Evolutionary conservation across 2,329 filamentous ascomycete genomes (phyloP).

Genomic region (Trichoderma hamatum): DNA sequence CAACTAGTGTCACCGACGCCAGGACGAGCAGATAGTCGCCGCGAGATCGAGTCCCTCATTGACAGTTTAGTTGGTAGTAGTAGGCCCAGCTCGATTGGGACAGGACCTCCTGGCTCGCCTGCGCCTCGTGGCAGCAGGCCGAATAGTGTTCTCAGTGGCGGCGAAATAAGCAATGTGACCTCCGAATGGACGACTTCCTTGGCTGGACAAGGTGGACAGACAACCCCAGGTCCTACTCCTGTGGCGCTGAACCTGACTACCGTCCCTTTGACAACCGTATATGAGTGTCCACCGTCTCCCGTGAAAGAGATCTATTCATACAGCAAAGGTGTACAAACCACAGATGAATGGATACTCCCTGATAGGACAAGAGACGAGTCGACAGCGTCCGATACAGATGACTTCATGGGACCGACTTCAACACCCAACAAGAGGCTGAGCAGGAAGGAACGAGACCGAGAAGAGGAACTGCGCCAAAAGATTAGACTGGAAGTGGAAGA

Average conservation of each 20-base stretch:
- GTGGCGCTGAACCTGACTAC: slow-evolving; percentile 73
- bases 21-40: slow-evolving; percentile 67
- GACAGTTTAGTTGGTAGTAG: slow-evolving; percentile 80
- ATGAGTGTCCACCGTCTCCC: slow-evolving; percentile 76
- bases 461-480: slow-evolving; percentile 86
- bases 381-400: slow-evolving; percentile 62
- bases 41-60: slow-evolving; percentile 84
- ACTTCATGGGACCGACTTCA: slow-evolving; percentile 55
- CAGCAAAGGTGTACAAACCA: slow-evolving; percentile 94
- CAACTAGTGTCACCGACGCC: slow-evolving; percentile 69
- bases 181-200: slow-evolving; percentile 61
- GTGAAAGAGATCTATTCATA: slow-evolving; percentile 89
- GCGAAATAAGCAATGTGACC: slow-evolving; percentile 76
- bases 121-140: slow-evolving; percentile 74
- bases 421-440: slow-evolving; percentile 74
- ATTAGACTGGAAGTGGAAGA: slow-evolving; percentile 90
- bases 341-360: slow-evolving; percentile 69
- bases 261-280: slow-evolving; percentile 73
- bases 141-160: slow-evolving; percentile 81
- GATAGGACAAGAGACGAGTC: slow-evolving; percentile 50
- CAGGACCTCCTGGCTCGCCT: slow-evolving; percentile 66
- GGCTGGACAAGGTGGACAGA: slow-evolving; percentile 41
- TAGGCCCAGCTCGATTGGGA: slow-evolving; percentile 68
- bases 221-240: slow-evolving; percentile 38
- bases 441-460: slow-evolving; percentile 76